Conservation (phyloP, 495 filamentous ascomycete species). For the Lophiostoma macrostomum region DNA sequence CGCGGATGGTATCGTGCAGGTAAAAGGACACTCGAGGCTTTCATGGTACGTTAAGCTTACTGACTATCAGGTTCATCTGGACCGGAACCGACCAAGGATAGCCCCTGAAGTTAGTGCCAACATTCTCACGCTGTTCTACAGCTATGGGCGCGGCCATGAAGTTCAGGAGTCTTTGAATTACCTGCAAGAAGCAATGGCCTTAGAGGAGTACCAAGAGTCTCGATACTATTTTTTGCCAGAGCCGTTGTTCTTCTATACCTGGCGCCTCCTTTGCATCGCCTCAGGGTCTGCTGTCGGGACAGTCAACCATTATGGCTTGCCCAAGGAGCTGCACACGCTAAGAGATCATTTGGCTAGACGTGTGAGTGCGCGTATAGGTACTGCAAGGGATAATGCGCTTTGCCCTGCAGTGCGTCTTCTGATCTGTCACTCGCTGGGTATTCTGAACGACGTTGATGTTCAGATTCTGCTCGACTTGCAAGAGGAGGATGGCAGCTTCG, state of each 20-base stretch:
- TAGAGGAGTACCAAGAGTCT: conserved; percentile 17
- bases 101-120: conserved; percentile 18
- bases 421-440: conserved; percentile 18
- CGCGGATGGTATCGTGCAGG: too few species aligned
- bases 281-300: conserved; percentile 13
- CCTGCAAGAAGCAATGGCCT: conserved; percentile 17
- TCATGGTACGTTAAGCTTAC: conserved; percentile 8
- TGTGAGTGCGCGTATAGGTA: conserved; percentile 17
- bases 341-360: conserved; percentile 16
- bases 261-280: conserved; percentile 15
- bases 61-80: conserved; percentile 17
- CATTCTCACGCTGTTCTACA: conserved; percentile 17
- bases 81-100: conserved; percentile 13
- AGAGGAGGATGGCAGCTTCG: conserved; percentile 18
- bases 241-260: conserved; percentile 17
- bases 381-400: conserved; percentile 14
- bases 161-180: conserved; percentile 15
- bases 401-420: conserved; percentile 14
- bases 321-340: conserved; percentile 17
- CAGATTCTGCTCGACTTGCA: conserved; percentile 16
- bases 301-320: conserved; percentile 9
- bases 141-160: conserved; percentile 15
- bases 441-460: conserved; percentile 14
- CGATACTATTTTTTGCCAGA: conserved; percentile 15
- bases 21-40: too few species aligned